Percentiles rank a stretch among this genome's conserved stretches.
Evolutionary conservation across 228 moss, liverwort and hornwort species (phyloP).

Genomic region (Sphagnum fallax): DNA sequence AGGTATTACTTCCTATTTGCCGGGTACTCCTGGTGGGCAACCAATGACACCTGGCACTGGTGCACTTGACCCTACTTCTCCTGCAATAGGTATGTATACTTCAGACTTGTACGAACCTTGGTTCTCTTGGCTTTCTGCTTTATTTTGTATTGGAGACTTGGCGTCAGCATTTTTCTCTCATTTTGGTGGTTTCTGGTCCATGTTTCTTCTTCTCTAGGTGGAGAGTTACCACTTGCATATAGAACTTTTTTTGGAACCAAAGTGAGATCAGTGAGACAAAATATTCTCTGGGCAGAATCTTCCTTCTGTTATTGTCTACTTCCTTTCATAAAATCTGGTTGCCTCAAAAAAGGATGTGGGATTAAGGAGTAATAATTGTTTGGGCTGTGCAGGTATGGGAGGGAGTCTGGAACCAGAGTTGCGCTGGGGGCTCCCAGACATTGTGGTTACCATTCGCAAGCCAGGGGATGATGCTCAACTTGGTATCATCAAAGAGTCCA

Average conservation of each 20-base stretch:
- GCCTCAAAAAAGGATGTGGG: neutral
- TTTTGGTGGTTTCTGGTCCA: neutral
- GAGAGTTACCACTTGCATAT: neutral
- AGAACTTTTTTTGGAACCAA: neutral
- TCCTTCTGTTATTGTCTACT: too few species aligned
- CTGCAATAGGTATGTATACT: slow-evolving; percentile 68
- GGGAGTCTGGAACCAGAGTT: slow-evolving; percentile 63
- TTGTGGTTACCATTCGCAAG: slow-evolving; percentile 67
- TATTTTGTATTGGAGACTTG: neutral
- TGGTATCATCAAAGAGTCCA: slow-evolving; percentile 70
- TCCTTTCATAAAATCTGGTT: neutral
- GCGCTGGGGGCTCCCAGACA: slow-evolving; percentile 84
- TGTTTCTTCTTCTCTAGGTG: neutral
- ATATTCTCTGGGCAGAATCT: too few species aligned
- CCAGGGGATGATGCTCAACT: slow-evolving; percentile 69
- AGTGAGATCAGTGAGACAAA: too few species aligned
- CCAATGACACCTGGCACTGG: slow-evolving; percentile 97
- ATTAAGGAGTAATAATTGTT: neutral
- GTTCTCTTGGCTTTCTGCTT: neutral
- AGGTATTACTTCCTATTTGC: slow-evolving; percentile 77
- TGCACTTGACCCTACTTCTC: slow-evolving; percentile 87
- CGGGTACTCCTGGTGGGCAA: slow-evolving; percentile 96
- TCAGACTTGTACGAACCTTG: neutral
- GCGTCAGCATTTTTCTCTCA: neutral
- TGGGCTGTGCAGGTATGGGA: slow-evolving; percentile 41